Percentiles rank a stretch among this genome's conserved stretches.
Conservation (phyloP, 768 basidiomycete species). For the Epithele typhae region DNA sequence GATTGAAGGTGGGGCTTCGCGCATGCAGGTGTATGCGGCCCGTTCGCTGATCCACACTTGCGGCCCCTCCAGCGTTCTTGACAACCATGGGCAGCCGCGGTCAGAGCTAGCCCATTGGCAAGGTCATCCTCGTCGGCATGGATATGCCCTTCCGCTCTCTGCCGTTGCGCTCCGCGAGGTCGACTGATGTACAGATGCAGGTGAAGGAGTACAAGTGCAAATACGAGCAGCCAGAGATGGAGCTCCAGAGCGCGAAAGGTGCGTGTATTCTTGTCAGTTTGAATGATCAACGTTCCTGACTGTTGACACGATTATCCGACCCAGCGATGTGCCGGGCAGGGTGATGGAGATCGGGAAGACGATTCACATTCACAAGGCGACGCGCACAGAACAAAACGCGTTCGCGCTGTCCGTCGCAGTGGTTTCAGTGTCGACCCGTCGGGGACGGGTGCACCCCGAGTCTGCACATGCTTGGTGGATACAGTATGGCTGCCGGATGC, state of each 20-base stretch:
- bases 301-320: constrained; percentile 35
- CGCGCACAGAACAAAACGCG: constrained; percentile 67
- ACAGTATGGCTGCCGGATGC: too few species aligned
- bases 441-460: constrained; percentile 41
- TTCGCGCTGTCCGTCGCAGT: constrained; percentile 31
- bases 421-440: too few species aligned
- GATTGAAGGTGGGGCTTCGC: too few species aligned
- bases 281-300: background rate
- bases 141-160: too few species aligned
- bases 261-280: constrained; percentile 13
- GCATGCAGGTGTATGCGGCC: too few species aligned
- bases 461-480: constrained; percentile 56
- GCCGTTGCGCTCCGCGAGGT: too few species aligned
- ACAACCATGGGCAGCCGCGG: too few species aligned
- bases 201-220: constrained; percentile 91
- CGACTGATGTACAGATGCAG: constrained; percentile 78
- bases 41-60: too few species aligned
- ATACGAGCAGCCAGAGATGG: constrained; percentile 93
- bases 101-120: too few species aligned
- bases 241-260: constrained; percentile 93
- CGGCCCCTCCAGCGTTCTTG: too few species aligned
- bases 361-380: constrained; percentile 74
- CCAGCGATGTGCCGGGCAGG: constrained; percentile 85
- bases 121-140: too few species aligned
- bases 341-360: constrained; percentile 85